Evolutionary conservation across 2,329 filamentous ascomycete species (phyloP).

Genomic region (Pseudogymnoascus sp.): DNA sequence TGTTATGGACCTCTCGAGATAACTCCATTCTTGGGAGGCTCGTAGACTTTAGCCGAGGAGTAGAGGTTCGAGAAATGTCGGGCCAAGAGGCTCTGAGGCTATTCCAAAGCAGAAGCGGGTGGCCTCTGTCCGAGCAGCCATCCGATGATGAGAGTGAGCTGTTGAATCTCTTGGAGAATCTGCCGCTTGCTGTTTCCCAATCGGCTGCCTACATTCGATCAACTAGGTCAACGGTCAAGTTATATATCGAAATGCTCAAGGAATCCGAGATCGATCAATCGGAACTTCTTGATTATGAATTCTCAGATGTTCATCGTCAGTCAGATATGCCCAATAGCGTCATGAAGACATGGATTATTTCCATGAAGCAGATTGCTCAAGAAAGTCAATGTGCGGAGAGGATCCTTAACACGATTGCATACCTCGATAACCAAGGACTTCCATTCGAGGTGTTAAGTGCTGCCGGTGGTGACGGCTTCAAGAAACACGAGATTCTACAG

Average conservation of each 20-base stretch:
- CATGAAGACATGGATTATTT: slow-evolving; percentile 30
- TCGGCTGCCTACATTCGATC: slow-evolving; percentile 29
- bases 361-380: slow-evolving; percentile 27
- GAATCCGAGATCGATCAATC: slow-evolving; percentile 14
- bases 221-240: slow-evolving; percentile 19
- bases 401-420: slow-evolving; percentile 29
- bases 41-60: slow-evolving; percentile 18
- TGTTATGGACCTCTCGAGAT: slow-evolving; percentile 32
- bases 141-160: too few species aligned
- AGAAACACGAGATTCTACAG: slow-evolving; percentile 14
- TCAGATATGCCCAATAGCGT: slow-evolving; percentile 28
- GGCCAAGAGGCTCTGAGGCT: slow-evolving; percentile 15
- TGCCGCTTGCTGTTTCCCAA: slow-evolving; percentile 31
- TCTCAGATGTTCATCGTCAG: slow-evolving; percentile 26
- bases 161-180: slow-evolving; percentile 22
- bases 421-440: slow-evolving; percentile 30
- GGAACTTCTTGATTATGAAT: slow-evolving; percentile 22
- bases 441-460: slow-evolving; percentile 23
- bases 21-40: slow-evolving; percentile 24
- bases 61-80: slow-evolving; percentile 24
- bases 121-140: background rate
- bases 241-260: slow-evolving; percentile 25
- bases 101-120: slow-evolving; percentile 12
- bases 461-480: slow-evolving; percentile 16
- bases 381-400: slow-evolving; percentile 25